phyloP scores from a whole-genome alignment of 345 rosid species.

The Citrus hindsii region DNA sequence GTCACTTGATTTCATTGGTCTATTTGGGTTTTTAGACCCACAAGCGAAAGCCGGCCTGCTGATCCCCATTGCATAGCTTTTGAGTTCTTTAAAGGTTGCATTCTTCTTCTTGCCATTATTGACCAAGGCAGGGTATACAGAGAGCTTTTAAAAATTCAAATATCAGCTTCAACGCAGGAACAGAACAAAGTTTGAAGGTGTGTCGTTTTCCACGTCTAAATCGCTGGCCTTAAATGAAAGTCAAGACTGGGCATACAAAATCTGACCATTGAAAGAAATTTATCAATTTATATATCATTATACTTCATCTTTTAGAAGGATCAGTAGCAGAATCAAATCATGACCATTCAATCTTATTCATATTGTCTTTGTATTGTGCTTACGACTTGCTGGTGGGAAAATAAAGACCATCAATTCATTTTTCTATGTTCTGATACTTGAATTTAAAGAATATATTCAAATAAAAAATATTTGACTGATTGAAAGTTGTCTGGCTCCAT shows the following conservation, averaged over 20 bases:
- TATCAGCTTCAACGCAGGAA: background rate
- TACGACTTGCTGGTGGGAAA: background rate
- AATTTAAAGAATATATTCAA: too few species aligned
- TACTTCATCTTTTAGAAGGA: background rate
- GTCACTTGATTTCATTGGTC: slow-evolving; percentile 16
- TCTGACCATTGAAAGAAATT: background rate
- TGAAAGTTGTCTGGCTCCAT: too few species aligned
- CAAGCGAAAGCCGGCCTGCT: background rate
- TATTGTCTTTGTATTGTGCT: background rate
- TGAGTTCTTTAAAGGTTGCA: slow-evolving; percentile 10
- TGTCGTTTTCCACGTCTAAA: background rate
- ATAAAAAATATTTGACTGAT: too few species aligned
- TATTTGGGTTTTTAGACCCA: slow-evolving; percentile 19
- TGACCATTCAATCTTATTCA: background rate
- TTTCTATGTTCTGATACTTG: too few species aligned
- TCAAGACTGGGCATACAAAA: background rate
- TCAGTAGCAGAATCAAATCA: background rate
- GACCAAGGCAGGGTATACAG: background rate
- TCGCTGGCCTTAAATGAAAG: background rate
- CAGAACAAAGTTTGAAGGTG: background rate
- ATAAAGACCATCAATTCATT: background rate
- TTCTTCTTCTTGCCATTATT: background rate
- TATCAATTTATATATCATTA: background rate
- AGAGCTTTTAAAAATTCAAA: background rate
- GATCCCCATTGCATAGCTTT: background rate